Evolutionary conservation across 352 stramenopile species (phyloP).

Genomic region (Pythium aquatile): DNA sequence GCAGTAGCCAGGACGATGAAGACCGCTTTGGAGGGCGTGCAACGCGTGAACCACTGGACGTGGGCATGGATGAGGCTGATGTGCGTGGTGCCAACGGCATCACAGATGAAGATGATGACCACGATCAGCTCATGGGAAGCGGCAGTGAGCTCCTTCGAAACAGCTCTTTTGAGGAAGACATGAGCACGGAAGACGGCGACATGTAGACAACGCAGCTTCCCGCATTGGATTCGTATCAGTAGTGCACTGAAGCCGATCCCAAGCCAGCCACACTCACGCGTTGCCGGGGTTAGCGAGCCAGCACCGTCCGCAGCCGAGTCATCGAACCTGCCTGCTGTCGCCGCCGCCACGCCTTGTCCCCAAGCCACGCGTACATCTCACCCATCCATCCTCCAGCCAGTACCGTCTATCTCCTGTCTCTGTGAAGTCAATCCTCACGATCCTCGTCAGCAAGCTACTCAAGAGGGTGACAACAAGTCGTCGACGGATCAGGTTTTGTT

Average conservation of each 20-base stretch:
- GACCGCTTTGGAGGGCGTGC: conserved; percentile 13
- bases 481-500: conserved; percentile 28
- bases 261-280: background rate
- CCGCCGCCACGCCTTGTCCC: background rate
- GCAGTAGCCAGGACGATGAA: conserved; percentile 24
- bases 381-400: background rate
- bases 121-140: conserved; percentile 75
- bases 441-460: conserved; percentile 4
- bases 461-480: background rate
- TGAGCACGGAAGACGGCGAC: conserved; percentile 29
- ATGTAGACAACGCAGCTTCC: conserved; percentile 14
- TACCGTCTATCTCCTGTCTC: background rate
- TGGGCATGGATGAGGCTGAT: conserved; percentile 39
- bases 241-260: background rate
- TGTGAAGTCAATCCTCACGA: conserved; percentile 6
- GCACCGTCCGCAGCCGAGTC: background rate
- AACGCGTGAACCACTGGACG: conserved; percentile 15
- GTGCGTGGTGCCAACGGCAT: conserved; percentile 25
- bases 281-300: background rate
- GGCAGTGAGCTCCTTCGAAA: conserved; percentile 67
- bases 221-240: background rate
- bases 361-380: background rate
- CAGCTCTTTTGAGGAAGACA: conserved; percentile 53
- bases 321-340: background rate
- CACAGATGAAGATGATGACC: conserved; percentile 41